Evolutionary conservation across 2,329 filamentous ascomycete species (phyloP).

Genomic region (Chaetoscypha palmicola): DNA sequence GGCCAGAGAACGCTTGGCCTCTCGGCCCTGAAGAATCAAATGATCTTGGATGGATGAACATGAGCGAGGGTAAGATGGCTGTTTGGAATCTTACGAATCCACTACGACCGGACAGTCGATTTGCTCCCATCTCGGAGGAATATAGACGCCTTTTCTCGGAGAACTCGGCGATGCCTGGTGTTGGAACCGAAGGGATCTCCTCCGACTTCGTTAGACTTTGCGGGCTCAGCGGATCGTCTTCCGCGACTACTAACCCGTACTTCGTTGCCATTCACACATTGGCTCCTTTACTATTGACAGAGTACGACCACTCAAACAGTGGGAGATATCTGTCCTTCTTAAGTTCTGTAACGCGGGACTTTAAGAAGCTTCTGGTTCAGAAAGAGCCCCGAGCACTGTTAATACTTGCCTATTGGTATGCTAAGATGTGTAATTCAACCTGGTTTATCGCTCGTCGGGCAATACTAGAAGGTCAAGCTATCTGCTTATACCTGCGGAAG

Average conservation of each 20-base stretch:
- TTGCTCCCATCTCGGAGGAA: conserved; percentile 25
- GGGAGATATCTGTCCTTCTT: conserved; percentile 43
- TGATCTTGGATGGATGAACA: conserved; percentile 52
- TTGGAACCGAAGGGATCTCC: conserved; percentile 9
- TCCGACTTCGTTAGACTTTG: conserved; percentile 11
- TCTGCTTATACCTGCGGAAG: conserved; percentile 33
- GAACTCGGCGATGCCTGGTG: neutral
- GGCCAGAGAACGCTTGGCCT: conserved; percentile 48
- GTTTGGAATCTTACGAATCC: conserved; percentile 47
- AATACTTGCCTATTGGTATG: conserved; percentile 51
- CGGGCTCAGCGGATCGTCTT: conserved; percentile 6
- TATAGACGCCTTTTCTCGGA: neutral
- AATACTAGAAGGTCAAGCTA: conserved; percentile 42
- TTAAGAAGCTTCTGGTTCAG: conserved; percentile 37
- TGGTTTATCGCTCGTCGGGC: conserved; percentile 45
- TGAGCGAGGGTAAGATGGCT: conserved; percentile 48
- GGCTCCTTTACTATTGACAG: conserved; percentile 5
- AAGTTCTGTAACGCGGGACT: conserved; percentile 38
- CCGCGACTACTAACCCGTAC: conserved; percentile 15
- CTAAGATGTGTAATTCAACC: conserved; percentile 36
- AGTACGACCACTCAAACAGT: conserved; percentile 34
- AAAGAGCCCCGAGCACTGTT: conserved; percentile 49
- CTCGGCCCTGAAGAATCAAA: conserved; percentile 35
- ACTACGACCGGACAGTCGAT: conserved; percentile 40
- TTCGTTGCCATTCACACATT: conserved; percentile 8